A percentile compares a stretch with the other conserved stretches of the same genome.
These are phyloP conservation scores for Pestalotiopsis sp. DNA, from an alignment of 2,329 filamentous ascomycete genomes.

Conservation along the genomic window DNA sequence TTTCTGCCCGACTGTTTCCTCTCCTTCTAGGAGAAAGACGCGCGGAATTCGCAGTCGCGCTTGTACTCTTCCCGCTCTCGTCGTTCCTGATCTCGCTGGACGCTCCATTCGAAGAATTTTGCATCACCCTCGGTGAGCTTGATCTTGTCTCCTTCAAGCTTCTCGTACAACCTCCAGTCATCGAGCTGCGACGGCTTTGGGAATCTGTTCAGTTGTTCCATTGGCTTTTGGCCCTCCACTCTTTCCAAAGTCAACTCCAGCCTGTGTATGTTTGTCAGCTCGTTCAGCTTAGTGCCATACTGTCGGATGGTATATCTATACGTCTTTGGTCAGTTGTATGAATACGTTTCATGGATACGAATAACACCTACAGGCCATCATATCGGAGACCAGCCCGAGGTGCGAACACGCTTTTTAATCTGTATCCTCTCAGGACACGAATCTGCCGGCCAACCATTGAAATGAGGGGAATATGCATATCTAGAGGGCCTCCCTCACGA, in stretches of 20 bases:
- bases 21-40: conserved; percentile 18
- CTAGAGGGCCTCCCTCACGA: conserved; percentile 41
- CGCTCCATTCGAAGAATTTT: conserved; percentile 43
- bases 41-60: conserved; percentile 15
- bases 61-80: conserved; percentile 27
- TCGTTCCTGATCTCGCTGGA: conserved; percentile 27
- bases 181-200: conserved; percentile 58
- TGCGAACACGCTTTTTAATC: conserved; percentile 51
- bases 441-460: conserved; percentile 50
- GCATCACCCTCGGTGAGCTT: conserved; percentile 39
- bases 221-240: conserved; percentile 39
- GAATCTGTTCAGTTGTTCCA: conserved; percentile 44
- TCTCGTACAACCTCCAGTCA: conserved; percentile 55
- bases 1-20: background rate
- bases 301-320: conserved; percentile 50
- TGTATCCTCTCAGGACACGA: conserved; percentile 54
- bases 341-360: background rate
- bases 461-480: conserved; percentile 52
- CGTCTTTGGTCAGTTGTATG: background rate
- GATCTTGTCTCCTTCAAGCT: conserved; percentile 44
- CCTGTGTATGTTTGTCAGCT: conserved; percentile 40
- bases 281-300: conserved; percentile 46
- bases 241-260: conserved; percentile 50
- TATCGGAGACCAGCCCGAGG: conserved; percentile 56
- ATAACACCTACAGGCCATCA: conserved; percentile 54